Conservation (phyloP, 2,329 filamentous ascomycete genomes). For the Stemphylium vesicarium region DNA sequence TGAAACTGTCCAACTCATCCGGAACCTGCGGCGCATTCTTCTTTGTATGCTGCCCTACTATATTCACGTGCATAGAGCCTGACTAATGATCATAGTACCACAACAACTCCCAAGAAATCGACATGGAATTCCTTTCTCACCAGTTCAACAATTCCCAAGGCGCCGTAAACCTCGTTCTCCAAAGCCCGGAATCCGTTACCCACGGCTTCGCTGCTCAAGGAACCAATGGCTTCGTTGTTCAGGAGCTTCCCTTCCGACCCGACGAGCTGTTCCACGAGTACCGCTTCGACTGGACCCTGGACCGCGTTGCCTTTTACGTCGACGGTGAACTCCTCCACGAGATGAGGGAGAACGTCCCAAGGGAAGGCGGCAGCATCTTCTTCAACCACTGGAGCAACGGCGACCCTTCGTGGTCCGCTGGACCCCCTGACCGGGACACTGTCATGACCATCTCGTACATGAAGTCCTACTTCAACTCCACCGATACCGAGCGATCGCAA, state of each 20-base stretch:
- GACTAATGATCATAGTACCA: constrained; percentile 63
- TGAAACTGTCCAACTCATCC: constrained; percentile 65
- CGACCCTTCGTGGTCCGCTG: constrained; percentile 72
- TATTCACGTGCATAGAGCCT: neutral
- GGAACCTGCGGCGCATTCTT: constrained; percentile 83
- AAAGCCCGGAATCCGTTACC: constrained; percentile 65
- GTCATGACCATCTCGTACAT: constrained; percentile 71
- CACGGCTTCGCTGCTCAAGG: constrained; percentile 67
- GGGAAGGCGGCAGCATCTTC: constrained; percentile 68
- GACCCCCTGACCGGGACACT: constrained; percentile 69
- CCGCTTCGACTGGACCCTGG: constrained; percentile 74
- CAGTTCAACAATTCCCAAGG: constrained; percentile 66
- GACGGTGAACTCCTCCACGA: constrained; percentile 65
- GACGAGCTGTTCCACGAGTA: constrained; percentile 75
- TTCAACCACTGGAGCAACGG: constrained; percentile 82
- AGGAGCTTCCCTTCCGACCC: constrained; percentile 70
- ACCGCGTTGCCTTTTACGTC: constrained; percentile 70
- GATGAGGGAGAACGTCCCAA: constrained; percentile 65
- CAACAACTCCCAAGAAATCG: constrained; percentile 81
- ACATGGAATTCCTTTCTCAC: constrained; percentile 77
- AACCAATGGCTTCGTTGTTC: constrained; percentile 64
- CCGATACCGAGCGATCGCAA: constrained; percentile 44
- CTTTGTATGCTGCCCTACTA: constrained; percentile 63
- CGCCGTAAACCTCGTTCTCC: constrained; percentile 76
- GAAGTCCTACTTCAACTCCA: constrained; percentile 82